Evolutionary conservation across 2,329 filamentous ascomycete genomes (phyloP).

Genomic region (Geosmithia flava): DNA sequence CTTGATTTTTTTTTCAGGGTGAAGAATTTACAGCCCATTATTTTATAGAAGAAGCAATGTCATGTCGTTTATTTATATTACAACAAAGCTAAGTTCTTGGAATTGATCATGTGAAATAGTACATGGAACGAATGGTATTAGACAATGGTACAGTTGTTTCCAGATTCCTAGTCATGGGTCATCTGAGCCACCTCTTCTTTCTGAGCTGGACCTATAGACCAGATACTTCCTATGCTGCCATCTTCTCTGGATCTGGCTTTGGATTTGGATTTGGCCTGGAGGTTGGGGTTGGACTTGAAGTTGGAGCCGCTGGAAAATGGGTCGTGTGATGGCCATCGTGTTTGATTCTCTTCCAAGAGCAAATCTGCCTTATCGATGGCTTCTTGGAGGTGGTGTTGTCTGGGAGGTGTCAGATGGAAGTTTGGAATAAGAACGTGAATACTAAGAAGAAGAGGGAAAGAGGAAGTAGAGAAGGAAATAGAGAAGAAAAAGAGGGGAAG

Average conservation of each 20-base stretch:
- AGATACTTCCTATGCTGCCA: conserved; percentile 13
- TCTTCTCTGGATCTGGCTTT: not conserved
- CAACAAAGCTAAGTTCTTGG: too few species aligned
- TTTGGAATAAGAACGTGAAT: too few species aligned
- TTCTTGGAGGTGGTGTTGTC: conserved; percentile 17
- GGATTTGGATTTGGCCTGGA: too few species aligned
- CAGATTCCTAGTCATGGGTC: conserved; percentile 21
- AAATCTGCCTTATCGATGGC: conserved; percentile 23
- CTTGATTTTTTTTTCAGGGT: too few species aligned
- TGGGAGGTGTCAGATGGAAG: conserved; percentile 6
- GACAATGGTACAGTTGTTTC: not conserved
- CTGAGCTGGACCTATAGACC: conserved; percentile 15
- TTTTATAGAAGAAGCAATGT: too few species aligned
- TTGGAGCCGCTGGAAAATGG: not conserved
- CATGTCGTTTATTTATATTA: too few species aligned
- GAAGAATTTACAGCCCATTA: too few species aligned
- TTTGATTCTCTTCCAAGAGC: conserved; percentile 20
- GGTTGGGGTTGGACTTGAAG: too few species aligned
- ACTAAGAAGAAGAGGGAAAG: not conserved
- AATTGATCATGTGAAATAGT: too few species aligned
- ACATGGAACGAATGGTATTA: too few species aligned
- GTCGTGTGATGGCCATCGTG: conserved; percentile 19
- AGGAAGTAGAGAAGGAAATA: too few species aligned
- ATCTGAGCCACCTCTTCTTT: conserved; percentile 23
- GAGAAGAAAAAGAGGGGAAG: not conserved